Conservation (phyloP, 202 grass and related monocot genomes). For the Schoenoplectus triqueter region DNA sequence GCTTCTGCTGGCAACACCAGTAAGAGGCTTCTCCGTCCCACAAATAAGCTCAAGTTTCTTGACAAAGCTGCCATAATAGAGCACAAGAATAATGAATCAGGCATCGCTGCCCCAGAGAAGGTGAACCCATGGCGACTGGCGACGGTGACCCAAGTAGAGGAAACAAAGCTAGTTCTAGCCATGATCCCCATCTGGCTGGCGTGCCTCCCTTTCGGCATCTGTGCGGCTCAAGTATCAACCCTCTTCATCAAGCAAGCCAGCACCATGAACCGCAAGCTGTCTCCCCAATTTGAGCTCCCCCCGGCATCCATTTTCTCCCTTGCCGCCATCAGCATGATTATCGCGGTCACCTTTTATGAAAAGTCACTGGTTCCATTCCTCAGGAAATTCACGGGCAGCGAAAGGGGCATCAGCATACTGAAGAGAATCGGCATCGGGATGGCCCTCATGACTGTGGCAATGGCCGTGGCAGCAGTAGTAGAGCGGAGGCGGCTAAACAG, state of each 20-base stretch:
- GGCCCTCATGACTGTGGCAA: conserved; percentile 35
- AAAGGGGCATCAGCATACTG: conserved; percentile 82
- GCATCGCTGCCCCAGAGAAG: conserved; percentile 13
- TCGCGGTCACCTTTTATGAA: conserved; percentile 57
- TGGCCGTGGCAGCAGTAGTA: conserved; percentile 49
- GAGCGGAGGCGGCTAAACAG: conserved; percentile 54
- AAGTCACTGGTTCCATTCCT: conserved; percentile 67
- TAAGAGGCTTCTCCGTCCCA: conserved; percentile 71
- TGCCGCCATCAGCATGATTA: conserved; percentile 59
- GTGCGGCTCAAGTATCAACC: conserved; percentile 58
- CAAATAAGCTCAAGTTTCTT: conserved; percentile 64
- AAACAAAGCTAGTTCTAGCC: conserved; percentile 73
- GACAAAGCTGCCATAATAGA: conserved; percentile 87
- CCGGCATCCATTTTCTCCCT: conserved; percentile 64
- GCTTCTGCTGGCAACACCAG: conserved; percentile 39
- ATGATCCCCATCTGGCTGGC: conserved; percentile 83
- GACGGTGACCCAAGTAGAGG: conserved; percentile 91
- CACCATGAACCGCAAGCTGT: conserved; percentile 64
- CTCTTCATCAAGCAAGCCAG: conserved; percentile 96
- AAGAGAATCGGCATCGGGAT: conserved; percentile 73
- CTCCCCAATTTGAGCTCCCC: conserved; percentile 54
- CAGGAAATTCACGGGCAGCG: conserved; percentile 45
- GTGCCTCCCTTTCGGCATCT: conserved; percentile 68
- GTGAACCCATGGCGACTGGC: conserved; percentile 54
- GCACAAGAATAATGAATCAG: conserved; percentile 21